A percentile compares a stretch with the other conserved stretches of the same genome.
Conservation (phyloP, 2,329 filamentous ascomycete species). For the Huntiella abstrusa region DNA sequence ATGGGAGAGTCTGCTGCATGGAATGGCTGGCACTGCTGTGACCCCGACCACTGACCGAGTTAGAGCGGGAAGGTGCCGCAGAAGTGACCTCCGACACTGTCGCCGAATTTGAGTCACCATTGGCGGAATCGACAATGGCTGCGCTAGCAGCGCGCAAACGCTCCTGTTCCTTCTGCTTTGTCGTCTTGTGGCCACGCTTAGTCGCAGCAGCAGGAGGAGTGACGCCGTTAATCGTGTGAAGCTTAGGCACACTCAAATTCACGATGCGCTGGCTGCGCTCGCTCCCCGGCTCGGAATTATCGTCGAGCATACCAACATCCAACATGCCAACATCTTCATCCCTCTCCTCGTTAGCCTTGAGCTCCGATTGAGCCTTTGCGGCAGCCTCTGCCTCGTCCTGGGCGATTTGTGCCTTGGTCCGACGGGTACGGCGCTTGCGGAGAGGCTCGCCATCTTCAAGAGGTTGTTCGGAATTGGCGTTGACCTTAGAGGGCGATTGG, state of each 20-base stretch:
- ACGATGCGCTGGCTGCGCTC: slow-evolving; percentile 4
- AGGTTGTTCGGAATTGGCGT: slow-evolving; percentile 28
- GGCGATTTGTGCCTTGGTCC: slow-evolving; percentile 8
- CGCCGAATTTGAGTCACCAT: not conserved
- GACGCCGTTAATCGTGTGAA: slow-evolving; percentile 4
- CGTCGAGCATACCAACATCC: not conserved
- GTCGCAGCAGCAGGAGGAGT: not conserved
- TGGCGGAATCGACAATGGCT: not conserved
- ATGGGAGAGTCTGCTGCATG: not conserved
- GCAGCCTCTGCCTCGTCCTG: slow-evolving; percentile 7
- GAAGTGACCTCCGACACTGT: not conserved
- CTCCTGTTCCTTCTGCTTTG: slow-evolving; percentile 5
- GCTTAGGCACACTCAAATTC: slow-evolving; percentile 7
- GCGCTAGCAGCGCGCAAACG: not conserved
- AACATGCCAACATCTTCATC: not conserved
- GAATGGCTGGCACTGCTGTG: slow-evolving; percentile 1
- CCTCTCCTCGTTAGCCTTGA: not conserved
- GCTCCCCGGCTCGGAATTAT: slow-evolving; percentile 1
- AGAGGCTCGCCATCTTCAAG: slow-evolving; percentile 19
- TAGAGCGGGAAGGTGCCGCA: not conserved
- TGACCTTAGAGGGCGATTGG: not conserved
- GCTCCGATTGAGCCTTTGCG: not conserved
- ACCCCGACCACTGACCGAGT: not conserved
- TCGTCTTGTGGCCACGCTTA: slow-evolving; percentile 1
- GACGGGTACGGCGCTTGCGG: slow-evolving; percentile 16